A percentile compares a stretch with the other conserved stretches of the same genome.
These are phyloP conservation scores for Collybiopsis confluens DNA, from an alignment of 768 basidiomycete species.

Conservation along the genomic window DNA sequence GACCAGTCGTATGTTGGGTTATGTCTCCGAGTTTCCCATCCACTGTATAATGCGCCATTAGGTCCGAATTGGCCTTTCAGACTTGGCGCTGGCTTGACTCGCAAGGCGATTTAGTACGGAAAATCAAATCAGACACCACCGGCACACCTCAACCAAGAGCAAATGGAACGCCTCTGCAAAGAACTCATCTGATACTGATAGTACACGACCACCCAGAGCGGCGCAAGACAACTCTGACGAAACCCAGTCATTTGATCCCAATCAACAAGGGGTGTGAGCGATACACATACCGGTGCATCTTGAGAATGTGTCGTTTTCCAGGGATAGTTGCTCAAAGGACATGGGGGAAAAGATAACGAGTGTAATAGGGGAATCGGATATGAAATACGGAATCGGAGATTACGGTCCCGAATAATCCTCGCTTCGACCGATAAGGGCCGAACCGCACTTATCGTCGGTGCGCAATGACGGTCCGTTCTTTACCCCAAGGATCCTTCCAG, in stretches of 20 bases:
- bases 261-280: neutral
- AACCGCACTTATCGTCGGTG: constrained; percentile 27
- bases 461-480: constrained; percentile 66
- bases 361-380: neutral
- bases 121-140: neutral
- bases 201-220: constrained; percentile 71
- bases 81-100: constrained; percentile 77
- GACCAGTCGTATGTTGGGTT: constrained; percentile 89
- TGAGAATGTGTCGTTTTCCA: constrained; percentile 43
- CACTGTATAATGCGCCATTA: constrained; percentile 89
- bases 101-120: neutral
- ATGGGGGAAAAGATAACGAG: constrained; percentile 23
- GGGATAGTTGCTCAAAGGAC: constrained; percentile 38
- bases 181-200: constrained; percentile 90
- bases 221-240: constrained; percentile 84
- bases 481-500: constrained; percentile 81
- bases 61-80: constrained; percentile 97
- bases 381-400: neutral
- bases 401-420: neutral
- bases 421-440: neutral
- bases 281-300: constrained; percentile 43
- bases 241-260: neutral
- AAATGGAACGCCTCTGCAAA: constrained; percentile 86
- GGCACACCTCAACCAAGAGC: constrained; percentile 46
- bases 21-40: constrained; percentile 92